Evolutionary conservation across 129 eudicot genomes (phyloP).

Genomic region (Lactuca sativa): DNA sequence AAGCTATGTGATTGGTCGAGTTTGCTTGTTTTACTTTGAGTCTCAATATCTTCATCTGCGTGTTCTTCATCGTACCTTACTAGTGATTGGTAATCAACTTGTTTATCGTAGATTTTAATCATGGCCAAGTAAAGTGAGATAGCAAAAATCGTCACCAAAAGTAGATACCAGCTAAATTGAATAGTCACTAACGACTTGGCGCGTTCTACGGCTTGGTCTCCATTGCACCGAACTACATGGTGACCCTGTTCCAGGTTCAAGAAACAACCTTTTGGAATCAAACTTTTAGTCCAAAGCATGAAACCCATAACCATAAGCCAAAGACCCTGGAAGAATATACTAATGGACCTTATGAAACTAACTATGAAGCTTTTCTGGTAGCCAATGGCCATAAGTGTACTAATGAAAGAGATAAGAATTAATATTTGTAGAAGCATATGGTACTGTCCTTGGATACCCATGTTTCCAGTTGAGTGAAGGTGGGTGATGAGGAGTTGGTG

Average conservation of each 20-base stretch:
- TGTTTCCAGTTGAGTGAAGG: conserved; percentile 90
- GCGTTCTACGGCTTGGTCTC: conserved; percentile 55
- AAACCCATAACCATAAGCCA: conserved; percentile 94
- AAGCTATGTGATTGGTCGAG: conserved; percentile 43
- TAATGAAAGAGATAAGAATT: conserved; percentile 42
- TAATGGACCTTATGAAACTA: conserved; percentile 63
- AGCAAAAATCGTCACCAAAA: conserved; percentile 48
- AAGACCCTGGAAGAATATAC: conserved; percentile 69
- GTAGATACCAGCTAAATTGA: conserved; percentile 75
- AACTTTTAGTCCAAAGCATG: conserved; percentile 74
- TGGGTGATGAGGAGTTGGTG: conserved; percentile 83
- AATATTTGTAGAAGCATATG: conserved; percentile 79
- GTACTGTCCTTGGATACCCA: conserved; percentile 96
- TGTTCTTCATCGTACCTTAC: conserved; percentile 34
- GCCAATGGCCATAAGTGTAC: conserved; percentile 61
- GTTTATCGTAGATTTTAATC: conserved; percentile 36
- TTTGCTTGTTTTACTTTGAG: conserved; percentile 40
- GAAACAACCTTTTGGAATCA: conserved; percentile 84
- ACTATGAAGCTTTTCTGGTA: conserved; percentile 50
- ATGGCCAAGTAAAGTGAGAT: conserved; percentile 50
- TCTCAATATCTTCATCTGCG: conserved; percentile 55
- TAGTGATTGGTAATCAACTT: conserved; percentile 50
- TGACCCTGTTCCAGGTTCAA: conserved; percentile 81
- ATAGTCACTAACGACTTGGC: conserved; percentile 81
- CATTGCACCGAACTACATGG: conserved; percentile 69